A percentile compares a stretch with the other conserved stretches of the same genome.
phyloP scores from a whole-genome alignment of 106 monocot species.

The Dendrobium catenatum region DNA sequence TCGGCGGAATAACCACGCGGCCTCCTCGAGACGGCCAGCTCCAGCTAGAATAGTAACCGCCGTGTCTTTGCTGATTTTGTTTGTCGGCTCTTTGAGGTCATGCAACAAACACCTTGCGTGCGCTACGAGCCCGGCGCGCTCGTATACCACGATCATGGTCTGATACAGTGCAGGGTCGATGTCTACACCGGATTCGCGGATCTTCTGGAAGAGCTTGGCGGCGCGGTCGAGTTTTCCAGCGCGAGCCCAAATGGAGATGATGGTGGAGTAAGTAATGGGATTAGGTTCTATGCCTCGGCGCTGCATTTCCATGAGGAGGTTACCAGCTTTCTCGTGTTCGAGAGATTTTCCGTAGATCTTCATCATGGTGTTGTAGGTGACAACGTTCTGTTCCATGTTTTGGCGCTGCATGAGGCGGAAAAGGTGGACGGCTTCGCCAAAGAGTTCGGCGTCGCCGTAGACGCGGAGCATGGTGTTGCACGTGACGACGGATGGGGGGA shows the following conservation, averaged over 20 bases:
- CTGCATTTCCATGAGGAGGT: constrained; percentile 78
- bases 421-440: constrained; percentile 85
- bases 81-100: constrained; percentile 53
- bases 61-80: constrained; percentile 32
- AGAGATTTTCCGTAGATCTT: constrained; percentile 80
- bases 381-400: constrained; percentile 62
- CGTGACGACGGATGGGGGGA: constrained; percentile 54
- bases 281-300: constrained; percentile 56
- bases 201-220: constrained; percentile 73
- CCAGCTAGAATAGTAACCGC: constrained; percentile 58
- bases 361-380: constrained; percentile 98
- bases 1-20: constrained; percentile 59
- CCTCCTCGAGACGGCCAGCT: constrained; percentile 79
- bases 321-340: constrained; percentile 93
- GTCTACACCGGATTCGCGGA: constrained; percentile 44
- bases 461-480: constrained; percentile 96
- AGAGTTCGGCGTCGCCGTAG: constrained; percentile 80
- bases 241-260: constrained; percentile 86
- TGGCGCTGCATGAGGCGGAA: constrained; percentile 85
- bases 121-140: constrained; percentile 65
- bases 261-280: constrained; percentile 77
- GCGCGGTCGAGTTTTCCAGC: constrained; percentile 85
- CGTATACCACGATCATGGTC: constrained; percentile 83
- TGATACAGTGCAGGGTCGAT: constrained; percentile 81
- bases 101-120: constrained; percentile 78